A percentile compares a stretch with the other conserved stretches of the same genome.
Conservation (phyloP, 2,329 filamentous ascomycete species). For the Penicillium hesseltinei region DNA sequence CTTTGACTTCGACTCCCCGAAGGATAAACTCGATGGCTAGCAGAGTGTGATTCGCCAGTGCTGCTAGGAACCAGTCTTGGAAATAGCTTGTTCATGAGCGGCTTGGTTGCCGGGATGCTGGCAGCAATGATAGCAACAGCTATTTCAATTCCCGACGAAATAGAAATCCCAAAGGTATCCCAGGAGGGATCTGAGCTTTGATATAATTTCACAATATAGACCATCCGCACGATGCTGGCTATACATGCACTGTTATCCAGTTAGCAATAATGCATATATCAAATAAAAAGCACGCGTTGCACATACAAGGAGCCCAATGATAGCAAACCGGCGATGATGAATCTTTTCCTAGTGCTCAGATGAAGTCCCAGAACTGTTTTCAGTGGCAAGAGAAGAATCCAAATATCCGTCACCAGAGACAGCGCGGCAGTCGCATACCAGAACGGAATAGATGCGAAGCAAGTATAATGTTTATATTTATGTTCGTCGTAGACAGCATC, state of each 20-base stretch:
- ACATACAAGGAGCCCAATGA: background rate
- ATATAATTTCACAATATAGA: conserved; percentile 13
- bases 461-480: background rate
- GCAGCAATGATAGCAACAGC: conserved; percentile 1
- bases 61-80: background rate
- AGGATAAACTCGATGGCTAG: background rate
- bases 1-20: background rate
- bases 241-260: conserved; percentile 9
- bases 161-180: conserved; percentile 11
- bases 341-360: background rate
- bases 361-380: background rate
- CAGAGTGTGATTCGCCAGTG: background rate
- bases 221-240: conserved; percentile 12
- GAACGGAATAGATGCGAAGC: conserved; percentile 1
- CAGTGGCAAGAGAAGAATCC: conserved; percentile 12
- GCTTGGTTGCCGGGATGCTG: conserved; percentile 1
- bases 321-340: background rate
- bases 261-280: background rate
- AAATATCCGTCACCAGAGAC: conserved; percentile 11
- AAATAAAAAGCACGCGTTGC: no score
- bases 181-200: conserved; percentile 9
- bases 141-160: conserved; percentile 8
- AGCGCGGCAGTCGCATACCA: conserved; percentile 8
- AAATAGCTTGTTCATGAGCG: background rate
- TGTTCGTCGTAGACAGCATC: background rate